These are phyloP conservation scores for Fusarium nanum DNA, from an alignment of 2,329 filamentous ascomycete genomes.

Conservation along the genomic window DNA sequence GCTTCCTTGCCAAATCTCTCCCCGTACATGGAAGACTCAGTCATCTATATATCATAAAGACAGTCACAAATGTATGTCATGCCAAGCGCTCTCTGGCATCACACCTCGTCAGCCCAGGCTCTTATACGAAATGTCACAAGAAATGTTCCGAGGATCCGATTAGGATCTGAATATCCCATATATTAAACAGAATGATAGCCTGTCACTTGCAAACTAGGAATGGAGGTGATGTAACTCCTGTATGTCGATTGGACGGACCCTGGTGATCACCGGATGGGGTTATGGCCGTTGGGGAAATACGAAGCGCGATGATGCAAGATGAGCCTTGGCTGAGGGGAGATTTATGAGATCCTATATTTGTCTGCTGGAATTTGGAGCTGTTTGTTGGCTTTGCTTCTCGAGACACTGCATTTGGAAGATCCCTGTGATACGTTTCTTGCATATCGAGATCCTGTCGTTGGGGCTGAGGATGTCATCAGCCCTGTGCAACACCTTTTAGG, in stretches of 20 bases:
- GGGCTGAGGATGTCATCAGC: not conserved
- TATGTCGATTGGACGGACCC: slow-evolving; percentile 17
- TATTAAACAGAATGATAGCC: not conserved
- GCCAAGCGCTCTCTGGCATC: not conserved
- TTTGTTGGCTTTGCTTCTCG: not conserved
- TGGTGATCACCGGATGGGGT: slow-evolving; percentile 25
- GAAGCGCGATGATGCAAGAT: slow-evolving; percentile 12
- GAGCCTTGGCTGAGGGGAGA: not conserved
- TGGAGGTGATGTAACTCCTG: slow-evolving; percentile 14
- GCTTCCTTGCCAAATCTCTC: not conserved
- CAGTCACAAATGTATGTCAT: not conserved
- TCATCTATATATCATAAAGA: slow-evolving; percentile 10
- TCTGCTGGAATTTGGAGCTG: not conserved
- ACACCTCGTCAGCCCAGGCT: slow-evolving; percentile 7
- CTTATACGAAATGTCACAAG: slow-evolving; percentile 1
- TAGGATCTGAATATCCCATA: not conserved
- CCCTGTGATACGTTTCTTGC: not conserved
- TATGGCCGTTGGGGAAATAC: slow-evolving; percentile 17
- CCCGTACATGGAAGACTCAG: too few relatives aligned
- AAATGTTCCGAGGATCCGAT: not conserved
- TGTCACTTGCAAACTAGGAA: not conserved
- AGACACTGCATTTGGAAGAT: not conserved
- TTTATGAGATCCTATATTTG: not conserved
- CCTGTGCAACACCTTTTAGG: not conserved
- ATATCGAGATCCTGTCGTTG: not conserved